These are phyloP conservation scores for Phytophthora crassamura DNA, from an alignment of 352 stramenopile genomes.

Conservation along the genomic window DNA sequence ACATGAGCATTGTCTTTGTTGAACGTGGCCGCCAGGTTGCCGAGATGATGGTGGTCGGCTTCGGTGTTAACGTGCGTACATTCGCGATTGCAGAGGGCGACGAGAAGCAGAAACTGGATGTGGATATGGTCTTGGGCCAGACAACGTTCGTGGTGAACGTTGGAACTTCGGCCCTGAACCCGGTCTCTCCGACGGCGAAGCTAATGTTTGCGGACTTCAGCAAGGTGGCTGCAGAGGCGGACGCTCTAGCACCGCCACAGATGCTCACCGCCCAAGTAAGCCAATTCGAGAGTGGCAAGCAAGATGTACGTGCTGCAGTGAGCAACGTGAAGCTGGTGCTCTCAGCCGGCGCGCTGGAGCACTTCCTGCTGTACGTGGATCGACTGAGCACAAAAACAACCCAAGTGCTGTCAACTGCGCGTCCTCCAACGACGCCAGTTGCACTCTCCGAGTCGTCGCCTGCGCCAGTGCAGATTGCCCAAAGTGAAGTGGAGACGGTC, in stretches of 20 bases:
- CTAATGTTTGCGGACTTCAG: conserved; percentile 66
- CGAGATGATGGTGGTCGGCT: conserved; percentile 58
- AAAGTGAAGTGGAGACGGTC: conserved; percentile 43
- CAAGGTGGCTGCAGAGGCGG: conserved; percentile 31
- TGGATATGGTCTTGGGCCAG: conserved; percentile 58
- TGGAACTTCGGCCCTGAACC: conserved; percentile 39
- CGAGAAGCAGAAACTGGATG: conserved; percentile 54
- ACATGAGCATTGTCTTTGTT: conserved; percentile 58
- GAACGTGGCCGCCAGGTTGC: conserved; percentile 50
- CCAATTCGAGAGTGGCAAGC: conserved; percentile 57
- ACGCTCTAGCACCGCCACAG: conserved; percentile 42
- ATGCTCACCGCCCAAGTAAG: conserved; percentile 53
- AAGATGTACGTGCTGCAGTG: conserved; percentile 46
- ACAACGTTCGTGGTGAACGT: conserved; percentile 61
- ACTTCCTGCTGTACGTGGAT: conserved; percentile 73
- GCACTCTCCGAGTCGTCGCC: conserved; percentile 39
- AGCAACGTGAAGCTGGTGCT: conserved; percentile 60
- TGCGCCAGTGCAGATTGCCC: conserved; percentile 29
- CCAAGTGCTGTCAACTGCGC: conserved; percentile 55
- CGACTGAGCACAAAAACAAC: conserved; percentile 58
- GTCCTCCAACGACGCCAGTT: conserved; percentile 38
- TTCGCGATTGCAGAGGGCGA: conserved; percentile 53
- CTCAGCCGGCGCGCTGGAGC: conserved; percentile 53
- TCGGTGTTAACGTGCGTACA: conserved; percentile 52
- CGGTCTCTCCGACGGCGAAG: conserved; percentile 51